Conservation (phyloP, 306 rosid species). For the Adenanthera pavonina region DNA sequence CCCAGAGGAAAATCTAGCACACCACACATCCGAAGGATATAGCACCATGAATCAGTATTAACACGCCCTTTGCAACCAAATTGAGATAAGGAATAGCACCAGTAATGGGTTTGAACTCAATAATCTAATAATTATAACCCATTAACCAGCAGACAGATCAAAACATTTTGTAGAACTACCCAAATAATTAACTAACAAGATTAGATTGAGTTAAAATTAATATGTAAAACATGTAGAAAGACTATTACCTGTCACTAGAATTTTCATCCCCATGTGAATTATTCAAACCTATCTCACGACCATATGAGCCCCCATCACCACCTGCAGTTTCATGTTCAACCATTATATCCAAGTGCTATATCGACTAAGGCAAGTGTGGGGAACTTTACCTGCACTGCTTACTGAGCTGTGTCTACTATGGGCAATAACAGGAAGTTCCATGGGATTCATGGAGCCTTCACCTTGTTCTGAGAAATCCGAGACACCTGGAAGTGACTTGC, state of each 20-base stretch:
- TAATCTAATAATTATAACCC: conserved; percentile 6
- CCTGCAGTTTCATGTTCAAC: conserved; percentile 51
- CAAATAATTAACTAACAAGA: background rate
- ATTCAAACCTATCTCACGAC: conserved; percentile 60
- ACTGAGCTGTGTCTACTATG: conserved; percentile 72
- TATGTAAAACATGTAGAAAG: background rate
- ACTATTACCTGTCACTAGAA: conserved; percentile 62
- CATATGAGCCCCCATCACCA: conserved; percentile 58
- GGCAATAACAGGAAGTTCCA: conserved; percentile 54
- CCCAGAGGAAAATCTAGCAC: background rate
- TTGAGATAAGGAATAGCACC: background rate
- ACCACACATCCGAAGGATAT: background rate
- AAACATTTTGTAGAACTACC: background rate
- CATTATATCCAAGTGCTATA: conserved; percentile 23
- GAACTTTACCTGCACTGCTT: conserved; percentile 64
- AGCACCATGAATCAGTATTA: background rate
- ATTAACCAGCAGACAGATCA: conserved; percentile 5
- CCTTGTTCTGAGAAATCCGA: conserved; percentile 56
- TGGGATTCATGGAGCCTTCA: conserved; percentile 46
- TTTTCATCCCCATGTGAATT: conserved; percentile 58
- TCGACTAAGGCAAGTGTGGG: conserved; percentile 14
- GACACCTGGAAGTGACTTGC: conserved; percentile 51
- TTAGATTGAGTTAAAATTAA: background rate
- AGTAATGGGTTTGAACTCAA: conserved; percentile 9
- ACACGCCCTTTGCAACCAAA: background rate